A percentile compares a stretch with the other conserved stretches of the same genome.
Evolutionary conservation across 2,329 filamentous ascomycete genomes (phyloP).

Genomic region (Nectriaceae sp.): DNA sequence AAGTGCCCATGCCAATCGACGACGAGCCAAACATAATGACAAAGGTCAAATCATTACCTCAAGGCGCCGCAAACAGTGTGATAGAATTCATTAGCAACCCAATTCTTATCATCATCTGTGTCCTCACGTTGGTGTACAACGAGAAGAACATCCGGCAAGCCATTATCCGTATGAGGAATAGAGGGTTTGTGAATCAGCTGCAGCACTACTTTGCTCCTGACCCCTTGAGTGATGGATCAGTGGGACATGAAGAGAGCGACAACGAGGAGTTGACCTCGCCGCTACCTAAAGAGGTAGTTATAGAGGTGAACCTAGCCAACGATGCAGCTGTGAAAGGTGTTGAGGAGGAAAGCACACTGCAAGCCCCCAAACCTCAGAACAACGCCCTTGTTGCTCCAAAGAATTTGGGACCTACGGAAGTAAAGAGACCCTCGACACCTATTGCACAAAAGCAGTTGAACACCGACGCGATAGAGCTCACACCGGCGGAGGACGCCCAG

Average conservation of each 20-base stretch:
- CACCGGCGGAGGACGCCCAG: too few species aligned
- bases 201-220: conserved; percentile 10
- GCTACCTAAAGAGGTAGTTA: not conserved
- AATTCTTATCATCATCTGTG: conserved; percentile 48
- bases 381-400: too few species aligned
- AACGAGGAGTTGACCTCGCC: conserved; percentile 7
- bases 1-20: conserved; percentile 24
- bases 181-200: conserved; percentile 31
- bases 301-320: not conserved
- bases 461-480: too few species aligned
- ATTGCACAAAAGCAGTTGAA: too few species aligned
- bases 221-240: conserved; percentile 11
- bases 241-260: conserved; percentile 19
- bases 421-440: too few species aligned
- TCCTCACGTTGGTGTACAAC: conserved; percentile 44
- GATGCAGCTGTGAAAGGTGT: not conserved
- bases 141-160: conserved; percentile 47
- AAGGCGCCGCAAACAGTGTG: conserved; percentile 50
- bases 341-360: not conserved
- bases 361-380: conserved; percentile 1
- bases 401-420: not conserved
- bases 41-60: conserved; percentile 52
- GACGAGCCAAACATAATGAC: conserved; percentile 49
- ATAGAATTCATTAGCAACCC: conserved; percentile 60
- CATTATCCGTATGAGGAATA: conserved; percentile 35